Conservation (phyloP, 2,329 filamentous ascomycete genomes). For the Torrubiella hemipterigena region DNA sequence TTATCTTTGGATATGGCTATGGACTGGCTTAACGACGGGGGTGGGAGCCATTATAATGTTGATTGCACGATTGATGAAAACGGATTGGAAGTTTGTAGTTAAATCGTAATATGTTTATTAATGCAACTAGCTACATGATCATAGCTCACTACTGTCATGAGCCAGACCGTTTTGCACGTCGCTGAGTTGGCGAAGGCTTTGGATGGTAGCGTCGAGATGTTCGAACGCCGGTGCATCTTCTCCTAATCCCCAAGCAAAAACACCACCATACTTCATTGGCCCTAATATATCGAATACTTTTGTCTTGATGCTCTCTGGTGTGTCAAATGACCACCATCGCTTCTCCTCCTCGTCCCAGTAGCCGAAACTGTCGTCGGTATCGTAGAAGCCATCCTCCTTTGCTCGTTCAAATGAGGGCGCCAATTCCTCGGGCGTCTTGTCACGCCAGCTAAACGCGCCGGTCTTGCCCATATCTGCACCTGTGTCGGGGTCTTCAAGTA, state of each 20-base stretch:
- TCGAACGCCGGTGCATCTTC: conserved; percentile 22
- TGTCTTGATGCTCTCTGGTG: conserved; percentile 28
- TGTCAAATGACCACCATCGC: conserved; percentile 46
- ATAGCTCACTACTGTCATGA: too few species aligned
- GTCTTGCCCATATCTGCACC: conserved; percentile 45
- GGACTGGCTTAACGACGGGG: too few species aligned
- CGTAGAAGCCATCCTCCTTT: conserved; percentile 24
- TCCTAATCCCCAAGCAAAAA: conserved; percentile 41
- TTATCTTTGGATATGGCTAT: too few species aligned
- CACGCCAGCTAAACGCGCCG: conserved; percentile 24
- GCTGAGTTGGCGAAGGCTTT: too few species aligned
- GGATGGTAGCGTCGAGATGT: neutral
- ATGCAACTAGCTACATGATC: too few species aligned
- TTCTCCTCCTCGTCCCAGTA: conserved; percentile 33
- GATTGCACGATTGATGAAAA: too few species aligned
- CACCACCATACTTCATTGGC: conserved; percentile 30
- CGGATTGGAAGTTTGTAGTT: too few species aligned
- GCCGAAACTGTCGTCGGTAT: conserved; percentile 37
- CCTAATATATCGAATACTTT: conserved; percentile 35
- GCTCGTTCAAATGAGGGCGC: conserved; percentile 26
- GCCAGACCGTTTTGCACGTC: too few species aligned
- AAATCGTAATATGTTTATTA: too few species aligned
- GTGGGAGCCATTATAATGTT: too few species aligned
- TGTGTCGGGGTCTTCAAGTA: conserved; percentile 42
- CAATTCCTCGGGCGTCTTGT: conserved; percentile 18